Evolutionary conservation across 2,329 filamentous ascomycete species (phyloP), one percentile per base, ranked within the genome.

Genomic region (Colletotrichum magnum): DNA sequence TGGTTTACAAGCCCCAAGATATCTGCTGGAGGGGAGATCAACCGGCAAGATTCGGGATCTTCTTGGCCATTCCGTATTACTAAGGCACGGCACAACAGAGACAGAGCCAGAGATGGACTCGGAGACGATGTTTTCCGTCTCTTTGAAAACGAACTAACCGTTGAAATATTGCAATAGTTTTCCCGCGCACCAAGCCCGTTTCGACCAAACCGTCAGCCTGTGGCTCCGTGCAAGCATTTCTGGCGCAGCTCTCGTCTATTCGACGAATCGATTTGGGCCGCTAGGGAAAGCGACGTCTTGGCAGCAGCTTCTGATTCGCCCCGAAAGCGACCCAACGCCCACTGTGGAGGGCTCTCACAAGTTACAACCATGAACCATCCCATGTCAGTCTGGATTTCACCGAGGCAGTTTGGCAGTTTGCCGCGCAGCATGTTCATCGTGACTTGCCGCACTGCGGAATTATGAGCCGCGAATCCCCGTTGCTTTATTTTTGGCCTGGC

Each of bases 311-410:
- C 24, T 56, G 51, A 56, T 69, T 59, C 61, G 56, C 43, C 41
- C 36, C 26, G 45, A 36, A 66, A 59, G 62, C 56, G 50, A 66
- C 21, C 28, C 39, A 57, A 69, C 66, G 66, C 68, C 58, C 58
- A 57, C 57, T 57, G 36, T 32, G 26, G 32, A 53, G 57, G 57
- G 39, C 48, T 12, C 28, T 21, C 45, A 39, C 59, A 54, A 24
- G 21, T 24, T 24, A 24, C 21, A 24, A 24, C 21, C 21, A 24
- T 24, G 21, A 24, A 10, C 32, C 32, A 36, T 36, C 32, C 32
- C 32, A 36, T 36, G 32, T 36, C 32, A 36, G 32, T 36, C 32
- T 36, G 32, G 32, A 36, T 36, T 36, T 36, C 32, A 36, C 32
- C 32, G 10, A 36, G 24, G 39, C 47, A 18, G 47, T 24, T 21